Conservation (phyloP, 2,329 filamentous ascomycete genomes). For the Diaporthe ampelina region DNA sequence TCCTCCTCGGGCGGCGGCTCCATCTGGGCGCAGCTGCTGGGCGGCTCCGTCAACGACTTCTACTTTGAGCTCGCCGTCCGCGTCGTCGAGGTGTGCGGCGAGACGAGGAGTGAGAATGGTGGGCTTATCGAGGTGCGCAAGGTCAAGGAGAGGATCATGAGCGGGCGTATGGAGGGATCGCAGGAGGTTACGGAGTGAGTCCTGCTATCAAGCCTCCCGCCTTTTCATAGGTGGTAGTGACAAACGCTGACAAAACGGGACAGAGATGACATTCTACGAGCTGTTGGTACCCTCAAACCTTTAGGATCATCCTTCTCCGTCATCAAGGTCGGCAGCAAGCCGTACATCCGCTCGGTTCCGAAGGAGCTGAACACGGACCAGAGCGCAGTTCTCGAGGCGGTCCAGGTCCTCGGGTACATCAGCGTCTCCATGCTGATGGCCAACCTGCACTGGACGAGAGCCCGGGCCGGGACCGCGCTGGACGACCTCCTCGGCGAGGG, state of each 20-base stretch:
- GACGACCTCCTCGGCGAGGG: constrained; percentile 91
- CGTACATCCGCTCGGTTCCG: constrained; percentile 92
- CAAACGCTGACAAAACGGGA: constrained; percentile 10
- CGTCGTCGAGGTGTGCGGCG: constrained; percentile 91
- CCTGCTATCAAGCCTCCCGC: too few relatives aligned
- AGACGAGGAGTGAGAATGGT: constrained; percentile 90
- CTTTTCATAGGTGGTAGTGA: too few relatives aligned
- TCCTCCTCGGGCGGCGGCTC: constrained; percentile 66
- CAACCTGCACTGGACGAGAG: constrained; percentile 88
- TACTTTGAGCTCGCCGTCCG: constrained; percentile 98
- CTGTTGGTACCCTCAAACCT: constrained; percentile 88
- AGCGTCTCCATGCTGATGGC: constrained; percentile 89
- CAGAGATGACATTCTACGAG: constrained; percentile 89
- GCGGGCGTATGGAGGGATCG: constrained; percentile 80
- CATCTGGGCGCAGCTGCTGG: constrained; percentile 93
- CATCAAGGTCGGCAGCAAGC: constrained; percentile 84
- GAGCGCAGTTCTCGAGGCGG: constrained; percentile 90
- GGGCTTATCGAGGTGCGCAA: constrained; percentile 89
- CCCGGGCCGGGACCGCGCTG: constrained; percentile 88
- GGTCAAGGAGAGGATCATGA: constrained; percentile 81
- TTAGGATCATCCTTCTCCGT: constrained; percentile 91
- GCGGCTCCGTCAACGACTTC: constrained; percentile 94
- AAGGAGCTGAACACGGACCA: constrained; percentile 97
- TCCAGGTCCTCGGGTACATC: constrained; percentile 90
- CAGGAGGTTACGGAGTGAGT: constrained; percentile 83